These are phyloP conservation scores for Aureobasidium vineae DNA, from an alignment of 2,329 filamentous ascomycete species.

Conservation along the genomic window DNA sequence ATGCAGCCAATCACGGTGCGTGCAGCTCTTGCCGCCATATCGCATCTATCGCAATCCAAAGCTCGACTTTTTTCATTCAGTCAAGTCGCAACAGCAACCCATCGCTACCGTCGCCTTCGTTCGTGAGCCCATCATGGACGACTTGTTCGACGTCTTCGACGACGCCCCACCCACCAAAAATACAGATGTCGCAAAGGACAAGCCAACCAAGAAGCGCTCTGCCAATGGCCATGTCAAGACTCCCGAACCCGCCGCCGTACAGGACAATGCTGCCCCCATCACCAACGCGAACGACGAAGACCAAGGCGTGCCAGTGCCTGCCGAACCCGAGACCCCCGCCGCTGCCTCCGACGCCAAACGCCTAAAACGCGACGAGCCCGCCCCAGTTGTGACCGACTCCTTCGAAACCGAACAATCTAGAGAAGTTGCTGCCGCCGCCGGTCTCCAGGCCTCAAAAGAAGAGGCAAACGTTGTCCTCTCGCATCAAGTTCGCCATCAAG, in stretches of 20 bases:
- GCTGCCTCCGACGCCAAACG: conserved; percentile 60
- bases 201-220: conserved; percentile 78
- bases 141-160: conserved; percentile 49
- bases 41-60: conserved; percentile 9
- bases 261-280: not conserved
- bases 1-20: conserved; percentile 14
- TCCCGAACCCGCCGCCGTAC: conserved; percentile 31
- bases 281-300: conserved; percentile 12
- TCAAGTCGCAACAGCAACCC: conserved; percentile 6
- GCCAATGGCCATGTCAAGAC: conserved; percentile 74
- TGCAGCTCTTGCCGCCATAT: conserved; percentile 8
- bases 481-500: conserved; percentile 98
- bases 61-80: conserved; percentile 22
- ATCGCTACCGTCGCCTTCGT: not conserved
- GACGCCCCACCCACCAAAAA: conserved; percentile 34
- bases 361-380: conserved; percentile 63
- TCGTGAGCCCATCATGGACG: conserved; percentile 39
- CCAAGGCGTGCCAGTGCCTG: not conserved
- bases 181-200: conserved; percentile 32
- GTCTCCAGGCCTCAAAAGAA: conserved; percentile 62
- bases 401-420: conserved; percentile 94
- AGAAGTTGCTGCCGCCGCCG: conserved; percentile 78
- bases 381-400: conserved; percentile 83
- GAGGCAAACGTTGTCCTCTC: conserved; percentile 74
- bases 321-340: conserved; percentile 32